A percentile compares a stretch with the other conserved stretches of the same genome.
phyloP scores from a whole-genome alignment of 257 asterid species.

The Nicotiana tomentosiformis region DNA sequence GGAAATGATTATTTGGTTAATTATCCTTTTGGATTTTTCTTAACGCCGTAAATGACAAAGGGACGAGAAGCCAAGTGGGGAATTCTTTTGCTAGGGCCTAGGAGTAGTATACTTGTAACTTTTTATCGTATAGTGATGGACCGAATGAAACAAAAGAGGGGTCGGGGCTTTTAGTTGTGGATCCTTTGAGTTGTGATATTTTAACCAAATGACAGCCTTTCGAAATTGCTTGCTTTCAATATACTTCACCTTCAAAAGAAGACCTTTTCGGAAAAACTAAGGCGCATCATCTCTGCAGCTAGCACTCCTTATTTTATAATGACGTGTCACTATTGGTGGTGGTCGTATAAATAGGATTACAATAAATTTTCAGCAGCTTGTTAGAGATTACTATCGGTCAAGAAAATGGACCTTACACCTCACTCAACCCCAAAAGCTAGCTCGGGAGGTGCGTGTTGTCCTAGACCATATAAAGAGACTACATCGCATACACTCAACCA shows the following conservation, averaged over 20 bases:
- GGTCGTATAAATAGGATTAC: background rate
- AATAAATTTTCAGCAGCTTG: background rate
- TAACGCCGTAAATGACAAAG: background rate
- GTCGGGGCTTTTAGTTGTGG: background rate
- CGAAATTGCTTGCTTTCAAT: background rate
- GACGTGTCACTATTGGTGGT: background rate
- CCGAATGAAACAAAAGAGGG: background rate
- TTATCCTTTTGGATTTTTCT: background rate
- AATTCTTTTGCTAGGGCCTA: background rate
- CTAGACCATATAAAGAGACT: background rate
- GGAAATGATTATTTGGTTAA: background rate
- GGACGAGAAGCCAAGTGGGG: background rate
- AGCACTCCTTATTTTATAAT: background rate
- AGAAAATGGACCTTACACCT: background rate
- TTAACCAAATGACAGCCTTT: background rate
- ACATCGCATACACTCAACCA: background rate
- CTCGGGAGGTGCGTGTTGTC: background rate
- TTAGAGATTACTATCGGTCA: background rate
- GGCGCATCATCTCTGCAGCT: background rate
- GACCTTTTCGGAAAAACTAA: background rate
- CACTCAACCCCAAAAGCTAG: background rate
- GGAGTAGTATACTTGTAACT: slow-evolving; percentile 2
- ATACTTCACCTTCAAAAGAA: background rate
- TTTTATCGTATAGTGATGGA: background rate
- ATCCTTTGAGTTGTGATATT: background rate